Conservation (phyloP, 306 rosid species). For the Begonia loranthoides region DNA sequence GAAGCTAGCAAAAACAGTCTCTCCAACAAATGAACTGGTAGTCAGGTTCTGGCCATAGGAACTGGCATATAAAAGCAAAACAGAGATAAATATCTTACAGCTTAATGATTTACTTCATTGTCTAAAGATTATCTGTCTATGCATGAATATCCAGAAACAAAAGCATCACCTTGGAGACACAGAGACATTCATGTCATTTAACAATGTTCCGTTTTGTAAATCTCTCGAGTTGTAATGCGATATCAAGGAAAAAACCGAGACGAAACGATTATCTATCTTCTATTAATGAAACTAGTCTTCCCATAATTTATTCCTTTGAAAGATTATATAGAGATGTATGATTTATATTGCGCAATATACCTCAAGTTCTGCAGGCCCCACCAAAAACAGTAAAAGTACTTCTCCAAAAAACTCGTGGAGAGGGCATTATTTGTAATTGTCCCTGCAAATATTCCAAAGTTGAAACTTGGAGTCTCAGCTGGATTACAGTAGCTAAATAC, state of each 20-base stretch:
- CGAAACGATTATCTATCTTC: too few relatives aligned
- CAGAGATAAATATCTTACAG: not conserved
- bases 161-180: too few relatives aligned
- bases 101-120: too few relatives aligned
- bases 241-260: too few relatives aligned
- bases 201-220: too few relatives aligned
- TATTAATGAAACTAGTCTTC: too few relatives aligned
- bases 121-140: too few relatives aligned
- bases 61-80: conserved; percentile 27
- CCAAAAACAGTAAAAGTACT: conserved; percentile 88
- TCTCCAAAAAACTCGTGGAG: conserved; percentile 37
- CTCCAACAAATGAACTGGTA: conserved; percentile 61
- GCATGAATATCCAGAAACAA: too few relatives aligned
- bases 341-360: conserved; percentile 17
- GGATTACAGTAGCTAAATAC: conserved; percentile 66
- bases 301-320: too few relatives aligned
- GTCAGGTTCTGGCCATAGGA: conserved; percentile 61
- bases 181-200: too few relatives aligned
- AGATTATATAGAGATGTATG: too few relatives aligned
- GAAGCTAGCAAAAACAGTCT: conserved; percentile 73
- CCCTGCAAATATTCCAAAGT: conserved; percentile 45
- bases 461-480: conserved; percentile 24
- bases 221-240: too few relatives aligned
- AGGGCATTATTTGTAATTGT: conserved; percentile 48
- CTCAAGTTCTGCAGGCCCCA: conserved; percentile 97